Evolutionary conservation across 768 basidiomycete genomes (phyloP).

Genomic region (Collybia nuda): DNA sequence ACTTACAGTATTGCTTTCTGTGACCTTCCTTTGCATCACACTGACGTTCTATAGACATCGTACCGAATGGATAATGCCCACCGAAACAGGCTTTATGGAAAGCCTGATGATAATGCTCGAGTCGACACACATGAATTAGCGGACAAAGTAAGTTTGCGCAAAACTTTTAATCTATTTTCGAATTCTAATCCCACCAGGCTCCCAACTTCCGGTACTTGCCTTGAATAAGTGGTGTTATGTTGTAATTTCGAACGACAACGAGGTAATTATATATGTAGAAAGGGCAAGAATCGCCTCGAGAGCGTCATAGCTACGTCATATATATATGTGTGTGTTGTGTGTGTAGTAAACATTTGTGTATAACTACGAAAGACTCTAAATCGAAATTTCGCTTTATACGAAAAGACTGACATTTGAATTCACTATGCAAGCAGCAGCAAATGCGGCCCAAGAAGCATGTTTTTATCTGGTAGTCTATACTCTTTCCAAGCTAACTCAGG

Average conservation of each 20-base stretch:
- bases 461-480: not conserved
- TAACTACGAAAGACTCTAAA: too few species aligned
- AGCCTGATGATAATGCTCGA: slow-evolving; percentile 40
- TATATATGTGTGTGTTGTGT: too few species aligned
- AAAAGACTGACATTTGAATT: too few species aligned
- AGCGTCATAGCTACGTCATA: too few species aligned
- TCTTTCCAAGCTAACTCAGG: not conserved
- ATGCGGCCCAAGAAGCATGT: slow-evolving; percentile 25
- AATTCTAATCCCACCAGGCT: slow-evolving; percentile 36
- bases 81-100: slow-evolving; percentile 53
- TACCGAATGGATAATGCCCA: slow-evolving; percentile 62
- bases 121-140: slow-evolving; percentile 67
- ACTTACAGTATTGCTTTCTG: slow-evolving; percentile 42
- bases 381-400: too few species aligned
- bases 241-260: too few species aligned
- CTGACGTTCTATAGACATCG: slow-evolving; percentile 40
- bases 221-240: slow-evolving; percentile 12
- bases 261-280: too few species aligned
- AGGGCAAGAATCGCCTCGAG: too few species aligned
- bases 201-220: slow-evolving; percentile 59
- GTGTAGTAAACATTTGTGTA: too few species aligned
- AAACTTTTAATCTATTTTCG: not conserved
- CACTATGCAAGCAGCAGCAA: slow-evolving; percentile 31
- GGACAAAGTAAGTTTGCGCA: slow-evolving; percentile 47
- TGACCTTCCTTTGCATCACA: too few species aligned